phyloP scores from a whole-genome alignment of 176 grass and related monocot genomes.

The Dendrocalamus sinicus region DNA sequence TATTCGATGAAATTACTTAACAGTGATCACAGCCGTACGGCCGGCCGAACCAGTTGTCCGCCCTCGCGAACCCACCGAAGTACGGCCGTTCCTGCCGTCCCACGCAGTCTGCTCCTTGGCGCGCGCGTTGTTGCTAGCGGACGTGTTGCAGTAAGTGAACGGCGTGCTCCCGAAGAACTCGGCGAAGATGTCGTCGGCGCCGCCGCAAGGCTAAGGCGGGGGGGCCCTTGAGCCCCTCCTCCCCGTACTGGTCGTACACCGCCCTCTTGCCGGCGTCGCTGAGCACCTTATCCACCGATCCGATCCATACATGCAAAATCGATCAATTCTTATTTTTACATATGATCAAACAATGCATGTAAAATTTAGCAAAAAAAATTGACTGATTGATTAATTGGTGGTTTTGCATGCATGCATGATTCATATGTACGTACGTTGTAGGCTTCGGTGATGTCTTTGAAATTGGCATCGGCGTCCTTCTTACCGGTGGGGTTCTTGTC shows the following conservation, averaged over 20 bases:
- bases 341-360: background rate
- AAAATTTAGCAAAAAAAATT: background rate
- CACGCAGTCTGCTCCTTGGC: conserved; percentile 41
- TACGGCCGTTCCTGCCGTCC: conserved; percentile 6
- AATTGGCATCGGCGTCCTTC: conserved; percentile 56
- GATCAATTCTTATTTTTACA: background rate
- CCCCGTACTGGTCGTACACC: conserved; percentile 75
- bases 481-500: conserved; percentile 88
- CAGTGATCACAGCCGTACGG: background rate
- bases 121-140: conserved; percentile 9
- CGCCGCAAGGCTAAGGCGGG: background rate
- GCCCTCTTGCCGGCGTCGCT: conserved; percentile 69
- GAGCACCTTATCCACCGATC: conserved; percentile 60
- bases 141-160: conserved; percentile 58
- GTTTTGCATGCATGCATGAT: background rate
- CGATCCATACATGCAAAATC: background rate
- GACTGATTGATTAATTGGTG: too few relatives aligned
- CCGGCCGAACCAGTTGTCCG: conserved; percentile 23
- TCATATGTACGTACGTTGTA: conserved; percentile 46
- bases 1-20: too few relatives aligned
- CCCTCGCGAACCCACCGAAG: conserved; percentile 14
- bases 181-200: conserved; percentile 70
- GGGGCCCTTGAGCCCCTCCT: conserved; percentile 58
- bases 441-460: conserved; percentile 69
- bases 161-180: conserved; percentile 82